Evolutionary conservation across 305 asterid species (phyloP), one percentile per base, ranked within the genome.

Genomic region (Euphrasia arctica): DNA sequence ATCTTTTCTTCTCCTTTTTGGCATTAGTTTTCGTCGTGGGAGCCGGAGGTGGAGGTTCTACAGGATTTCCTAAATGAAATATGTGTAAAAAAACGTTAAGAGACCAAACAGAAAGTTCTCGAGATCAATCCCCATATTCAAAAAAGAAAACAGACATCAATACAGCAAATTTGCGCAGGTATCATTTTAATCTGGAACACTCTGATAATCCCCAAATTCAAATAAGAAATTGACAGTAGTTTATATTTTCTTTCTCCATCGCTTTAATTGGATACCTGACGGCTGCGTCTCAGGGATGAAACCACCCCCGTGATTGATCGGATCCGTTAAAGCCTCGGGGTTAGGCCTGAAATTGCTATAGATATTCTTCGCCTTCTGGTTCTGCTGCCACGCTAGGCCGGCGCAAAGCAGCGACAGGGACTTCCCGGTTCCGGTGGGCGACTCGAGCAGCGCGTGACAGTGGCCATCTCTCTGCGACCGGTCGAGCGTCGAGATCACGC

Each of bases 361-460:
- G 29, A 74, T 32, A 45, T 71, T 84, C 78, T 73, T 87, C 60
- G 45, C 32, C 57, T 78, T 85, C 73, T 61, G 83, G 60, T 74
- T 80, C 77, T 83, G 89, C 75, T 92, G 98, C 97, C 98, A 92
- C 62, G 97, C 97, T 14, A 92, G 80, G 13, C 79, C 64, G 2
- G 98, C 87, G 77, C 98, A 92, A 9, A 92, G 97, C 62, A 92
- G 83, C 36, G 98, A 89, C 2, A 89, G 85, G 2, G 98, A 75
- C 64, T 92, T 92, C 13, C 98, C 98, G 0, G 98, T 92, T 13
- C 98, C 98, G 7, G 98, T 92, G 1, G 98, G 98, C 11, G 97
- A 92, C 68, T 92, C 97, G 15, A 92, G 97, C 70, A 92, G 79
- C 70, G 98, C 97, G 74, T 92, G 94, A 69, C 83, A 79, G 58